These are phyloP conservation scores for Colletotrichum graminicola DNA, from an alignment of 2,329 filamentous ascomycete species.

Conservation along the genomic window DNA sequence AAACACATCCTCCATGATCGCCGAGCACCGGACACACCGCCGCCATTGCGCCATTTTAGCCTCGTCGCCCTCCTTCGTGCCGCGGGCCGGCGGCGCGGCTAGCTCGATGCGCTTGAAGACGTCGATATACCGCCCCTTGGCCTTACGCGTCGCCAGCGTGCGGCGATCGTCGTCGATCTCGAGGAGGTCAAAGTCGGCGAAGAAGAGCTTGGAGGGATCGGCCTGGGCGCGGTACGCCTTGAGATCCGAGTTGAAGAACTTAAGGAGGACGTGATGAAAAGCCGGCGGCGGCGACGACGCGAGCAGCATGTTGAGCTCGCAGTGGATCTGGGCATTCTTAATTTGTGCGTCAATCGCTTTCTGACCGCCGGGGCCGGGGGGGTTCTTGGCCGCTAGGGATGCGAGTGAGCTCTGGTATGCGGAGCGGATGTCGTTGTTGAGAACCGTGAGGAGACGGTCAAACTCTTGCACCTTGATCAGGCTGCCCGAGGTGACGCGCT, in stretches of 20 bases:
- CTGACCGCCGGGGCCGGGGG: conserved; percentile 54
- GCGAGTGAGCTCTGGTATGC: conserved; percentile 62
- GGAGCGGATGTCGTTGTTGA: conserved; percentile 64
- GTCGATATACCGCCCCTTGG: conserved; percentile 60
- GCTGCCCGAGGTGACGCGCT: conserved; percentile 61
- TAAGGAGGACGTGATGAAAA: conserved; percentile 71
- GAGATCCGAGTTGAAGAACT: conserved; percentile 72
- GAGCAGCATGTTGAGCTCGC: conserved; percentile 67
- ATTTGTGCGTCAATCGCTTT: conserved; percentile 59
- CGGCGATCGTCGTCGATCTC: conserved; percentile 71
- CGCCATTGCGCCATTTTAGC: conserved; percentile 53
- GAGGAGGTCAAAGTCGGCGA: conserved; percentile 78
- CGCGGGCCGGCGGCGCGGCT: conserved; percentile 11
- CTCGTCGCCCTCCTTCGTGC: conserved; percentile 56
- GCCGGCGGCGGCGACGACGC: conserved; percentile 58
- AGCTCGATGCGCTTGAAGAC: conserved; percentile 72
- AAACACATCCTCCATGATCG: conserved; percentile 73
- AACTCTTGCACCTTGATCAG: conserved; percentile 72
- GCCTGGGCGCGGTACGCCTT: conserved; percentile 68
- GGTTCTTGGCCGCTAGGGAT: conserved; percentile 60
- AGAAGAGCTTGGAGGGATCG: conserved; percentile 77
- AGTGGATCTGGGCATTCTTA: conserved; percentile 61
- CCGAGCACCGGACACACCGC: conserved; percentile 70
- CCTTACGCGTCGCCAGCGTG: conserved; percentile 57
- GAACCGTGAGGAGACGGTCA: conserved; percentile 68